phyloP scores from a whole-genome alignment of 2,329 filamentous ascomycete species.

The Alternaria atra region DNA sequence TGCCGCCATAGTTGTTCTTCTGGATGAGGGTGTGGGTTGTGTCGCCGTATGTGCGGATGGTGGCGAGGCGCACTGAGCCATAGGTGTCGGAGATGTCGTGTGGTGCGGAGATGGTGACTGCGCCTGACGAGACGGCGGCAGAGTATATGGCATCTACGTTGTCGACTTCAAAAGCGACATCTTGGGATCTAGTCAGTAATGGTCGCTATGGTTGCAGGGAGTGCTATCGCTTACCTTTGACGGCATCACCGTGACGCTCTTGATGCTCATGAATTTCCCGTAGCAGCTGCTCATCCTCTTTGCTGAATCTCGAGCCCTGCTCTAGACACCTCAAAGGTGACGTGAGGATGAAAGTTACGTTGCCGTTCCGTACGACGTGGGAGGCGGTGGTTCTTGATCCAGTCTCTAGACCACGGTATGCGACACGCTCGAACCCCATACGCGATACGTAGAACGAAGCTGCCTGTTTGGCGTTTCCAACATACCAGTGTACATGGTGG shows the following conservation, averaged over 20 bases:
- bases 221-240: constrained; percentile 64
- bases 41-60: constrained; percentile 91
- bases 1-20: constrained; percentile 72
- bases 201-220: not conserved
- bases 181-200: constrained; percentile 48
- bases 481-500: constrained; percentile 94
- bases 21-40: constrained; percentile 93
- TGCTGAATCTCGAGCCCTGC: constrained; percentile 40
- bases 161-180: constrained; percentile 95
- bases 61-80: constrained; percentile 76
- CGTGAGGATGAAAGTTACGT: constrained; percentile 83
- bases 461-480: constrained; percentile 95
- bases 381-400: constrained; percentile 82
- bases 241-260: constrained; percentile 88
- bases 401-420: constrained; percentile 89
- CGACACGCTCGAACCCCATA: constrained; percentile 84
- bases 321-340: constrained; percentile 72
- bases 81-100: constrained; percentile 62
- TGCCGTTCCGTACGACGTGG: constrained; percentile 81
- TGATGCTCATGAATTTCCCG: constrained; percentile 82
- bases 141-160: constrained; percentile 81
- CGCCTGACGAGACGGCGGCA: constrained; percentile 73
- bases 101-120: constrained; percentile 70
- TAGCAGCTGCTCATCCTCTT: constrained; percentile 71
- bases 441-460: constrained; percentile 87